phyloP scores from a whole-genome alignment of 371 early-diverging fungal genomes.

The Blakeslea trispora region DNA sequence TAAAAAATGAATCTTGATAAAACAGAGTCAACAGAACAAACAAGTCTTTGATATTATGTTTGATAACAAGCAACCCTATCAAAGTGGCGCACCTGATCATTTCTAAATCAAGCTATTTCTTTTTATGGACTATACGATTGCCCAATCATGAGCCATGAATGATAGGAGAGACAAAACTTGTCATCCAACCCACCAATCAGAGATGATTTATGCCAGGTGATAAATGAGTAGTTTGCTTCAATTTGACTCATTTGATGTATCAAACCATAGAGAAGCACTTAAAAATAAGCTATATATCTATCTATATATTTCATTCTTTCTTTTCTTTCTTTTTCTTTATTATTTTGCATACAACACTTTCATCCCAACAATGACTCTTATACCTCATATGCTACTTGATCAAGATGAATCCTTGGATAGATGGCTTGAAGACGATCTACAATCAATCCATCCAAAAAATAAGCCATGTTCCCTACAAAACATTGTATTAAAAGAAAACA shows the following conservation, averaged over 20 bases:
- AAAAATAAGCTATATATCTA: too few species aligned
- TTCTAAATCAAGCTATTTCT: background rate
- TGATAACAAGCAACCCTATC: too few species aligned
- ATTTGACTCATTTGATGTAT: background rate
- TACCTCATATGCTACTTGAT: background rate
- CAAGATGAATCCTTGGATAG: constrained; percentile 29
- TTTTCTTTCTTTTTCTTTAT: constrained; percentile 6
- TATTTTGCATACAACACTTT: background rate
- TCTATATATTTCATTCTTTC: background rate
- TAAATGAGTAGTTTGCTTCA: constrained; percentile 5
- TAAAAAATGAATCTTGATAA: too few species aligned
- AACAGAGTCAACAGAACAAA: too few species aligned
- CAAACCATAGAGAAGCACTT: too few species aligned
- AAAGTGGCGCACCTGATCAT: too few species aligned
- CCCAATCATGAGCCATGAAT: constrained; percentile 23
- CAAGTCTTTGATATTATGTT: too few species aligned
- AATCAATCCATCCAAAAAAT: constrained; percentile 9
- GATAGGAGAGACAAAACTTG: constrained; percentile 32
- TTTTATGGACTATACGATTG: too few species aligned
- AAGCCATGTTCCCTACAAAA: constrained; percentile 12
- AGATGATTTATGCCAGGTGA: constrained; percentile 23
- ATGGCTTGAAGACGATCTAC: constrained; percentile 41
- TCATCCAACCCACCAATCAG: constrained; percentile 33
- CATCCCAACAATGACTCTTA: background rate
- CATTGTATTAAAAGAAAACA: constrained; percentile 1